Base-by-base conservation (phyloP, 805 yeast species). In the Candida chilensis region DNA sequence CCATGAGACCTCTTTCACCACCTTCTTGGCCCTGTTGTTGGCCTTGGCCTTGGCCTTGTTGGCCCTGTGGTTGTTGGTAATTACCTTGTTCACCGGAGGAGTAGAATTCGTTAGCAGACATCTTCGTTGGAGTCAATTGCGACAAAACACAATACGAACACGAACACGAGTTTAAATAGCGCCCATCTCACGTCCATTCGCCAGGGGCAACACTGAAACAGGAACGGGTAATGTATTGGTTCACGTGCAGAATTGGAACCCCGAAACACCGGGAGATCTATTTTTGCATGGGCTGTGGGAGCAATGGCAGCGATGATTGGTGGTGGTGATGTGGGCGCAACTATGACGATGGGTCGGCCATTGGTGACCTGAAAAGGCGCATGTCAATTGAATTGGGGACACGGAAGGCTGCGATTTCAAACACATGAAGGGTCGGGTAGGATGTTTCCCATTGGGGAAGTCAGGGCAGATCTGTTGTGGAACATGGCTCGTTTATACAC, bases 31-130 rank as follows among this genome's bases (percentile, higher is more conserved):
- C 41, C 9, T 32, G 32, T 34, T 45, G 50, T 27, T 52, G 54
- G 29, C 46, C 50, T 35, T 45, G 47, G 11, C 48, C 47, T 30
- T 54, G 53, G 34, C 54, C 58, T 34, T 39, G 39, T 24, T 42
- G 43, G 35, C 48, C 52, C 32, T 40, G 38, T 27, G 45, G 51
- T 30, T 47, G 42, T 28, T 48, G 40, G 48, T 59, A 52, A 32
- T 41, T 34, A 18, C 60, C 54, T 44, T 60, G 57, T 28, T 58
- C 58, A 30, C 65, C 70, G 6, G 68, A 59, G 31, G 52, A 52
- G 48, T 71, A 71, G 48, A 60, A 71, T 35, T 70, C 76, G 71
- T 70, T 69, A 35, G 75, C 74, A 34, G 77, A 70, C 78, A 71
- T 71, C 31, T 12, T 48, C 25, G 17, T 17, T 17, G 12, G 12